Evolutionary conservation across 2,329 filamentous ascomycete species (phyloP).

Genomic region (Calonectria henricotiae): DNA sequence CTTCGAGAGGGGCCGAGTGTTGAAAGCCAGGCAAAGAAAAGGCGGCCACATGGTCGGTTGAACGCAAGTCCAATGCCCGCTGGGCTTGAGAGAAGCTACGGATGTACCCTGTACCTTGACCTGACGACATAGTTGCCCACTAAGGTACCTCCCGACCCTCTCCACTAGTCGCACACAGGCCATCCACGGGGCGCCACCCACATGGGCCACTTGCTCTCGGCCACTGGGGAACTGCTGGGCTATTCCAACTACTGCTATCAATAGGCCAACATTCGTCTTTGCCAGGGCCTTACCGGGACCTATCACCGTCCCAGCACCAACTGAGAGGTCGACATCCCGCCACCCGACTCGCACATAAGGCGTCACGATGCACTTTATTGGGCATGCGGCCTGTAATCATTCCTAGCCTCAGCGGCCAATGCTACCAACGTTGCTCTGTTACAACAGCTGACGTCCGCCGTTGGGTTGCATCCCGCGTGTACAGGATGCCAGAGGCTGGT

Average conservation of each 20-base stretch:
- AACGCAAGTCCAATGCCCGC: slow-evolving; percentile 1
- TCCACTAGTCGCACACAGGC: slow-evolving; percentile 19
- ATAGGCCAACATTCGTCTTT: slow-evolving; percentile 14
- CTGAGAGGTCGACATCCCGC: slow-evolving; percentile 14
- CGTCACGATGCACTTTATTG: background rate
- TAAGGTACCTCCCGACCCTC: slow-evolving; percentile 18
- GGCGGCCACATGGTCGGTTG: background rate
- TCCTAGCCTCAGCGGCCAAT: background rate
- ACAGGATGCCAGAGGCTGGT: background rate
- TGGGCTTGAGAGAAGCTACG: slow-evolving; percentile 1
- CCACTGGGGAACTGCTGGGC: slow-evolving; percentile 29
- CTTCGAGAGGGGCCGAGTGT: no score
- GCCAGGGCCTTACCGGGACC: slow-evolving; percentile 3
- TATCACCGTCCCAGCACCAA: slow-evolving; percentile 24
- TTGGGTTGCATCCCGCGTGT: slow-evolving; percentile 17
- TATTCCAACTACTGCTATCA: slow-evolving; percentile 13
- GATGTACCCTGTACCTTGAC: slow-evolving; percentile 33
- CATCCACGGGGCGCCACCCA: slow-evolving; percentile 27
- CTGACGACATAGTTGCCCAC: slow-evolving; percentile 24
- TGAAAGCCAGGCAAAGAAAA: background rate
- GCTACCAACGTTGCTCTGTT: background rate
- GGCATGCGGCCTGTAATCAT: slow-evolving; percentile 14
- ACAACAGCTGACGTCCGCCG: slow-evolving; percentile 4
- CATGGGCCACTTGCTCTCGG: slow-evolving; percentile 21
- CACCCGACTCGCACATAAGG: slow-evolving; percentile 7